Conservation (phyloP, 2,329 filamentous ascomycete genomes). For the Xylariales sp. region DNA sequence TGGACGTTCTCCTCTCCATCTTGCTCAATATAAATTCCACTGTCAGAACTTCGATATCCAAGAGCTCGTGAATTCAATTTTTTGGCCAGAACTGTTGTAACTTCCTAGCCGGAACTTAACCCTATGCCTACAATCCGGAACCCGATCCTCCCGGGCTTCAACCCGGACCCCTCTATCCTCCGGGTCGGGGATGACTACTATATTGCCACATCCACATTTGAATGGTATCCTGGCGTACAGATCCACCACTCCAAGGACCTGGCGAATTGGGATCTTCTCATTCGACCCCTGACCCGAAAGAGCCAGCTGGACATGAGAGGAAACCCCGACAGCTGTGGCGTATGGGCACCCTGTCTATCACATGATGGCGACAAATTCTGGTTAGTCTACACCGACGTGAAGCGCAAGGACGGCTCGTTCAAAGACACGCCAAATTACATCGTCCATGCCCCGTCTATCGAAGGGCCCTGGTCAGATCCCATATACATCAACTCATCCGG, state of each 20-base stretch:
- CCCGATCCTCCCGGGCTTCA: slow-evolving; percentile 53
- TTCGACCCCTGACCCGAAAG: slow-evolving; percentile 43
- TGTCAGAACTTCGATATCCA: neutral
- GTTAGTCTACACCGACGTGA: slow-evolving; percentile 63
- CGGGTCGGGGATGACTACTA: slow-evolving; percentile 50
- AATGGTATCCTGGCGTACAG: slow-evolving; percentile 52
- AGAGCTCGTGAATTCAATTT: too few species aligned
- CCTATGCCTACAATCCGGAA: slow-evolving; percentile 49
- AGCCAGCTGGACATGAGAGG: slow-evolving; percentile 53
- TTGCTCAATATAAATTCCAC: neutral
- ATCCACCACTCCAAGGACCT: slow-evolving; percentile 50
- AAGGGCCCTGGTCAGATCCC: slow-evolving; percentile 59
- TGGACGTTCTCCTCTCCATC: too few species aligned
- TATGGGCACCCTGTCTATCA: slow-evolving; percentile 62
- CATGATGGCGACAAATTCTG: slow-evolving; percentile 58
- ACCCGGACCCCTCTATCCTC: slow-evolving; percentile 50
- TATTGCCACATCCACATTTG: slow-evolving; percentile 52
- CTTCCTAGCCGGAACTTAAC: too few species aligned
- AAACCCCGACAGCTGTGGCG: slow-evolving; percentile 54
- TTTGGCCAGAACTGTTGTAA: too few species aligned
- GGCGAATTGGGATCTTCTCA: slow-evolving; percentile 46
- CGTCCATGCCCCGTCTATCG: slow-evolving; percentile 46
- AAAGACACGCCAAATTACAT: slow-evolving; percentile 63
- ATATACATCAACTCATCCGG: slow-evolving; percentile 56
- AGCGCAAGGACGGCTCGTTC: slow-evolving; percentile 62